Conservation (phyloP, 2,329 filamentous ascomycete genomes). For the Knufia petricola region DNA sequence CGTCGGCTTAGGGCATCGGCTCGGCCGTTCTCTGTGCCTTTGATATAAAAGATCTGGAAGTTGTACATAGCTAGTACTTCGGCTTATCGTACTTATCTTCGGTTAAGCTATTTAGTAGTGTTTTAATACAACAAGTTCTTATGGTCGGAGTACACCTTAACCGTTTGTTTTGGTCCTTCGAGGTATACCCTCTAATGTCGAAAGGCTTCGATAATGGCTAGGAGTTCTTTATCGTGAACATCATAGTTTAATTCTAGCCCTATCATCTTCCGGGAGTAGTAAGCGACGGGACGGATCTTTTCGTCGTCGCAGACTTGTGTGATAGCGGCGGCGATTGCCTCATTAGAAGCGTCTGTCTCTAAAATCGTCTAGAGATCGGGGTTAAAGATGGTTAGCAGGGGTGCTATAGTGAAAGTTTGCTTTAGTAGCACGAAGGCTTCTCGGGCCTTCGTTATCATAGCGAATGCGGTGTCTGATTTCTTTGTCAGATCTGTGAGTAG, state of each 20-base stretch:
- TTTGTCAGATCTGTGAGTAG: conserved; percentile 18
- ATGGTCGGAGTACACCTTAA: conserved; percentile 18
- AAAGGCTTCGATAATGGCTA: conserved; percentile 15
- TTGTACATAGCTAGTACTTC: conserved; percentile 11
- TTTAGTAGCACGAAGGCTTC: conserved; percentile 11
- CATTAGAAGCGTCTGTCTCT: conserved; percentile 14
- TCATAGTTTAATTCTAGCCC: conserved; percentile 12
- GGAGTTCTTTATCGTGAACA: conserved; percentile 19
- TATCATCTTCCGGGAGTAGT: conserved; percentile 13
- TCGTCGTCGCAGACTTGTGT: conserved; percentile 9
- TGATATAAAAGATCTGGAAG: conserved; percentile 13
- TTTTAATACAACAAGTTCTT: conserved; percentile 18
- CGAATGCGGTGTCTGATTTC: conserved; percentile 6
- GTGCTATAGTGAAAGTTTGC: conserved; percentile 7
- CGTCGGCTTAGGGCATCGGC: conserved; percentile 14
- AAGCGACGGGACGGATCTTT: conserved; percentile 10
- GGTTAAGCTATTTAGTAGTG: conserved; percentile 11
- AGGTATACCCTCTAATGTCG: conserved; percentile 16
- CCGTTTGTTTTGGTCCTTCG: conserved; percentile 12
- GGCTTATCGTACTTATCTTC: conserved; percentile 9
- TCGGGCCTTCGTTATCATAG: conserved; percentile 2
- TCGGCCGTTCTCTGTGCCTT: conserved; percentile 10
- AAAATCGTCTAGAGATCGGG: conserved; percentile 7
- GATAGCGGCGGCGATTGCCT: conserved; percentile 9
- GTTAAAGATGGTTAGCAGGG: conserved; percentile 16